Conservation (phyloP, 371 early-diverging fungal species). For the Vittaforma corneae region DNA sequence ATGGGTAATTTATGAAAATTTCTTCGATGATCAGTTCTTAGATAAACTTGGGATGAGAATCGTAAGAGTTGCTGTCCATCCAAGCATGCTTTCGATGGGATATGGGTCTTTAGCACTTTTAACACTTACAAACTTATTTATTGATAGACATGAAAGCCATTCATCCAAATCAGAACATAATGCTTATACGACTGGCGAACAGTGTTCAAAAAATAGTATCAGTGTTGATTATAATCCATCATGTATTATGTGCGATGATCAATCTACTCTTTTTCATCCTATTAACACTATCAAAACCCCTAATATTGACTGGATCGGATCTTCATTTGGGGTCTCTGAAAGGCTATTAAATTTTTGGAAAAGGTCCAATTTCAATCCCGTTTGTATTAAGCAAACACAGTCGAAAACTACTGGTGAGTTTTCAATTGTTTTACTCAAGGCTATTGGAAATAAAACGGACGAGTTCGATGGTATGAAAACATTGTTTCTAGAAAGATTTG, state of each 20-base stretch:
- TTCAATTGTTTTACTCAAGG: constrained; percentile 78
- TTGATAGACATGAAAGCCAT: constrained; percentile 64
- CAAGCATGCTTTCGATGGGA: constrained; percentile 88
- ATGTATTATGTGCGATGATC: constrained; percentile 76
- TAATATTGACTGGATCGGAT: constrained; percentile 81
- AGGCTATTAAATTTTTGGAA: constrained; percentile 88
- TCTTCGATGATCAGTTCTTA: constrained; percentile 87
- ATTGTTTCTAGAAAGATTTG: neutral
- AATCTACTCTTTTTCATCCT: constrained; percentile 68
- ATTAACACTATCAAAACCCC: constrained; percentile 65
- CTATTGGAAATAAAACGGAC: constrained; percentile 22
- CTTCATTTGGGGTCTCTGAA: constrained; percentile 80
- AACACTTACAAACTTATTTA: constrained; percentile 68
- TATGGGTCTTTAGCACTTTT: constrained; percentile 79
- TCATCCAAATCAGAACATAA: neutral
- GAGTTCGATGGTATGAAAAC: neutral
- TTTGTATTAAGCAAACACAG: constrained; percentile 84
- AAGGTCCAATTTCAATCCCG: constrained; percentile 72
- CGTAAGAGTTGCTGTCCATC: constrained; percentile 98
- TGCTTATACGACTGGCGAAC: constrained; percentile 8
- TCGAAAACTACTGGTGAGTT: constrained; percentile 93
- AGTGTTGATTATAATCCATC: constrained; percentile 45
- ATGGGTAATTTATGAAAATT: constrained; percentile 83
- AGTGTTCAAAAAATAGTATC: neutral
- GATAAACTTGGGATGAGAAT: constrained; percentile 80